Base-by-base conservation (phyloP, 2,329 filamentous ascomycete species). In the Penicillium sp. region DNA sequence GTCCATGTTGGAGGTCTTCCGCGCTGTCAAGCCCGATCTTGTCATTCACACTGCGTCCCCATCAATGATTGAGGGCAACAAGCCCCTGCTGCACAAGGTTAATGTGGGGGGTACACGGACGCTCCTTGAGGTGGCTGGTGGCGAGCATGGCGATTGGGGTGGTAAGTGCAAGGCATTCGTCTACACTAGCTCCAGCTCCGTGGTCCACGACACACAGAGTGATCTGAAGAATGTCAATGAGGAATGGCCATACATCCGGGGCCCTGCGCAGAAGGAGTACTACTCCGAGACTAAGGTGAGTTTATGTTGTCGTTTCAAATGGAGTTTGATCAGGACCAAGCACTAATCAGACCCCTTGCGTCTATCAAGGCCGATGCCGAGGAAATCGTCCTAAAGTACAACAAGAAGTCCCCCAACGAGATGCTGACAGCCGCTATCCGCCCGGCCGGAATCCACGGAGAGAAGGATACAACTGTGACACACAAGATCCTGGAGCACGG, bases 21-120 rank as follows among this genome's bases (percentile, higher is more conserved):
- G 80, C 31, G 78, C 84, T 60, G 80, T 86, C 52, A 83, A 82
- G 66, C 92, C 93, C 19, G 86, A 91, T 69, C 84, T 95, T 14
- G 90, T 99, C 49, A 88, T 97, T 67, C 93, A 99, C 75, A 96
- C 92, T 2, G 94, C 93, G 19, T 90, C 87, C 33, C 89, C 90
- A 67, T 79, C 71, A 75, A 77, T 68, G 74, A 82, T 68, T 74
- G 80, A 66, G 9, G 73, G 71, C 16, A 73, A 75, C 52, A 80
- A 87, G 61, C 81, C 83, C 17, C 75, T 90, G 35, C 88, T 94
- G 72, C 84, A 84, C 66, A 87, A 86, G 72, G 89, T 97, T 70
- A 99, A 97, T 73, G 87, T 96, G 50, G 87, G 91, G 49, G 93
- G 93, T 49, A 97, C 94, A 14, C 81, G 80, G 61, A 86, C 88